Conservation (phyloP, 2,329 filamentous ascomycete genomes). For the Cladosporium halotolerans region DNA sequence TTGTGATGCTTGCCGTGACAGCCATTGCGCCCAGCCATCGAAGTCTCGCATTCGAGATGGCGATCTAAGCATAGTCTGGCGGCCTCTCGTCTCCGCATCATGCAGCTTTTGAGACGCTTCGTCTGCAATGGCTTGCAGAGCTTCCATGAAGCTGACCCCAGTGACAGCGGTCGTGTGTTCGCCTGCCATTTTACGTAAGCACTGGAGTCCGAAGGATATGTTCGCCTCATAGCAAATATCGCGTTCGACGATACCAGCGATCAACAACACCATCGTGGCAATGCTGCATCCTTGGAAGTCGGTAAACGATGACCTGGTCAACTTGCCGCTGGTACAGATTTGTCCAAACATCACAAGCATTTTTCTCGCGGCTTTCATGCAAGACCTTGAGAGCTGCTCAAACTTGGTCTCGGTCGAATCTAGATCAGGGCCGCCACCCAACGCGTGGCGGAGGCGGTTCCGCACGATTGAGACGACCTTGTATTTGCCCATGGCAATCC, state of each 20-base stretch:
- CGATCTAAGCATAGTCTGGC: too few species aligned
- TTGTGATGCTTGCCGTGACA: too few species aligned
- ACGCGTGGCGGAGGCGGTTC: not conserved
- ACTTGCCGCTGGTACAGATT: not conserved
- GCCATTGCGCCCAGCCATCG: too few species aligned
- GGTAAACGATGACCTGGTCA: constrained; percentile 7
- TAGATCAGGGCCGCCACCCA: not conserved
- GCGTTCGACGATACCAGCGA: constrained; percentile 4
- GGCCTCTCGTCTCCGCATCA: too few species aligned
- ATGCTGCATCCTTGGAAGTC: constrained; percentile 12
- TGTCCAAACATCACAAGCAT: constrained; percentile 6
- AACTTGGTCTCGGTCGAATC: too few species aligned
- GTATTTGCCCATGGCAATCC: constrained; percentile 7
- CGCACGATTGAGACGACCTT: constrained; percentile 1
- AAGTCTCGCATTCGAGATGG: too few species aligned
- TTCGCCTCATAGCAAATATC: constrained; percentile 4
- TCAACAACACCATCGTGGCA: constrained; percentile 7
- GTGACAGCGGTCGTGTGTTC: not conserved
- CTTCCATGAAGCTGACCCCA: constrained; percentile 7
- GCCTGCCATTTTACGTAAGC: constrained; percentile 2
- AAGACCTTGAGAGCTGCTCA: not conserved
- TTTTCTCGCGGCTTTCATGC: constrained; percentile 5
- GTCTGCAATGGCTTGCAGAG: not conserved
- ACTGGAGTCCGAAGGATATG: constrained; percentile 1
- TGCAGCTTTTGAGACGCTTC: constrained; percentile 3